Percentiles rank a stretch among this genome's conserved stretches.
Conservation (phyloP, 2,329 filamentous ascomycete genomes). For the Coniochaeta sp. region DNA sequence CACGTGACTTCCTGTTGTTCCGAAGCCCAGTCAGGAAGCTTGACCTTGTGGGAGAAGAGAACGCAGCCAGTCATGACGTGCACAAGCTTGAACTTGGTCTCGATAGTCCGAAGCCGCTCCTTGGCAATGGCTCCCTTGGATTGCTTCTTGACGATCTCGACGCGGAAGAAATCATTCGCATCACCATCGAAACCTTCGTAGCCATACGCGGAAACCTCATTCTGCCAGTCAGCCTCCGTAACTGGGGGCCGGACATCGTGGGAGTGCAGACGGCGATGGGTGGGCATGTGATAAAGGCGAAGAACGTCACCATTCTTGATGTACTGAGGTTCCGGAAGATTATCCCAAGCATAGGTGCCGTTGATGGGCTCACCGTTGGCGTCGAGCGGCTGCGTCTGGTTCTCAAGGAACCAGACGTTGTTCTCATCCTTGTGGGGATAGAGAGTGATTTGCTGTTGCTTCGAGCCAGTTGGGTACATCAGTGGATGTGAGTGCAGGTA, state of each 20-base stretch:
- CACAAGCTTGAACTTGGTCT: slow-evolving; percentile 92
- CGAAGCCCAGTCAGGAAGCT: slow-evolving; percentile 94
- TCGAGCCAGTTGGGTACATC: slow-evolving; percentile 96
- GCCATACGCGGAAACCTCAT: slow-evolving; percentile 92
- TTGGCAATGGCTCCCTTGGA: slow-evolving; percentile 74
- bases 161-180: slow-evolving; percentile 89
- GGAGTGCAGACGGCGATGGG: slow-evolving; percentile 85
- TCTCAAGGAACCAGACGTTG: slow-evolving; percentile 90
- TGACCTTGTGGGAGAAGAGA: slow-evolving; percentile 97
- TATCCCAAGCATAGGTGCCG: slow-evolving; percentile 80
- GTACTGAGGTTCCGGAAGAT: slow-evolving; percentile 53
- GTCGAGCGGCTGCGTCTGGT: slow-evolving; percentile 85
- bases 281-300: slow-evolving; percentile 75
- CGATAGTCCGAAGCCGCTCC: slow-evolving; percentile 81
- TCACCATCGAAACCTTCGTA: slow-evolving; percentile 96
- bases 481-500: slow-evolving; percentile 95
- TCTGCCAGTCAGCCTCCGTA: slow-evolving; percentile 87
- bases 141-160: slow-evolving; percentile 89
- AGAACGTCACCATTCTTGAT: slow-evolving; percentile 76
- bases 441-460: slow-evolving; percentile 96
- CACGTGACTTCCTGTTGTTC: slow-evolving; percentile 99
- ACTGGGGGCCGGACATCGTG: slow-evolving; percentile 87
- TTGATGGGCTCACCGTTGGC: slow-evolving; percentile 68
- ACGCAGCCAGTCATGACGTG: slow-evolving; percentile 96
- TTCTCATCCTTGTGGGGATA: slow-evolving; percentile 99